Evolutionary conservation across 2,329 filamentous ascomycete species (phyloP).

Genomic region (Stagonosporopsis rhizophila): DNA sequence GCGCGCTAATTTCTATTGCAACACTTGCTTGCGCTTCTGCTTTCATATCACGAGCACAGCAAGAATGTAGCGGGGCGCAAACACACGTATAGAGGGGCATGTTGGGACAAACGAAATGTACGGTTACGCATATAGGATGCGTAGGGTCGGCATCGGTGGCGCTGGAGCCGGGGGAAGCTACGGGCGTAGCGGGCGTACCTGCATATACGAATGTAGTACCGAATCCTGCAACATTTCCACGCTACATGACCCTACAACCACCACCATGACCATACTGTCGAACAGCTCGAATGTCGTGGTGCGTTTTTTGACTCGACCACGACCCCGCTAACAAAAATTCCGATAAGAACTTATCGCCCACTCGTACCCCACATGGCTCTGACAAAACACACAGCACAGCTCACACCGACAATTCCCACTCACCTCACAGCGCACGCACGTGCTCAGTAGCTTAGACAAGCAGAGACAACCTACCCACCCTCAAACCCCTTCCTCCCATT

Average conservation of each 20-base stretch:
- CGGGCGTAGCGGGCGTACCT: conserved; percentile 1
- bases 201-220: conserved; percentile 3
- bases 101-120: conserved; percentile 5
- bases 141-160: conserved; percentile 1
- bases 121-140: conserved; percentile 1
- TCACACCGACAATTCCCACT: conserved; percentile 10
- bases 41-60: conserved; percentile 10
- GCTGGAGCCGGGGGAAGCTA: background rate
- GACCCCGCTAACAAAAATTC: background rate
- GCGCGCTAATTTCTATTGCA: conserved; percentile 16
- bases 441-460: background rate
- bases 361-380: conserved; percentile 7
- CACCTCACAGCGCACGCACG: conserved; percentile 1
- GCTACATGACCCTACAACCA: background rate
- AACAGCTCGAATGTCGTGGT: background rate
- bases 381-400: background rate
- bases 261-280: background rate
- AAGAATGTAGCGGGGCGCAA: conserved; percentile 8
- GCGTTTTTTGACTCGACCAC: too few relatives aligned
- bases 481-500: background rate
- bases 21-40: conserved; percentile 3
- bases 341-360: conserved; percentile 6
- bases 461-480: too few relatives aligned
- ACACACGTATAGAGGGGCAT: conserved; percentile 10
- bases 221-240: background rate